Conservation (phyloP, 345 rosid species). For the Moringa oleifera region DNA sequence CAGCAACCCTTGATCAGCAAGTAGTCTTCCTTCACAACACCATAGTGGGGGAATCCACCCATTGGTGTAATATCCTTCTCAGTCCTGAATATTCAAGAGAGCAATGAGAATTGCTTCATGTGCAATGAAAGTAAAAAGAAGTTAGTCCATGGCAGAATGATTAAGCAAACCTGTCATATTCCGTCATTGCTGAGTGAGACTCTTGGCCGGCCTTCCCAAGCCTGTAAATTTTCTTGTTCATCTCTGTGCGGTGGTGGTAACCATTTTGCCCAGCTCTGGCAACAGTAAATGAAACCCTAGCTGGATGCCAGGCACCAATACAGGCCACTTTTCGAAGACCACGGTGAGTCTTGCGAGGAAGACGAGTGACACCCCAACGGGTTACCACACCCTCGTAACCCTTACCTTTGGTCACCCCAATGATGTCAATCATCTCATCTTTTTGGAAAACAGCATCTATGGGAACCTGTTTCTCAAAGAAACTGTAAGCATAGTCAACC, state of each 20-base stretch:
- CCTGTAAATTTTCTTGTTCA: constrained; percentile 88
- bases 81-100: constrained; percentile 29
- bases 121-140: neutral
- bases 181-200: constrained; percentile 67
- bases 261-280: constrained; percentile 98
- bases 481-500: constrained; percentile 71
- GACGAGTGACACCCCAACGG: constrained; percentile 95
- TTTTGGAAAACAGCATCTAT: constrained; percentile 78
- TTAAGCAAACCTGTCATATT: constrained; percentile 57
- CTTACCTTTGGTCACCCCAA: constrained; percentile 91
- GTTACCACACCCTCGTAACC: constrained; percentile 94
- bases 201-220: constrained; percentile 80
- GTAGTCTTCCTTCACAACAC: constrained; percentile 78
- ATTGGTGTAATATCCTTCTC: constrained; percentile 90
- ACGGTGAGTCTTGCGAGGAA: constrained; percentile 90
- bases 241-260: constrained; percentile 84
- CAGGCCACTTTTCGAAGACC: constrained; percentile 97
- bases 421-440: constrained; percentile 92
- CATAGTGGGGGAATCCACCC: constrained; percentile 93
- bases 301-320: constrained; percentile 99
- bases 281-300: constrained; percentile 90
- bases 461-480: constrained; percentile 85
- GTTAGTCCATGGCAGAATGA: neutral
- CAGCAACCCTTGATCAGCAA: constrained; percentile 84
- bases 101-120: too few species aligned